These are phyloP conservation scores for Diaporthe australafricana DNA, from an alignment of 2,329 filamentous ascomycete species.

Conservation along the genomic window DNA sequence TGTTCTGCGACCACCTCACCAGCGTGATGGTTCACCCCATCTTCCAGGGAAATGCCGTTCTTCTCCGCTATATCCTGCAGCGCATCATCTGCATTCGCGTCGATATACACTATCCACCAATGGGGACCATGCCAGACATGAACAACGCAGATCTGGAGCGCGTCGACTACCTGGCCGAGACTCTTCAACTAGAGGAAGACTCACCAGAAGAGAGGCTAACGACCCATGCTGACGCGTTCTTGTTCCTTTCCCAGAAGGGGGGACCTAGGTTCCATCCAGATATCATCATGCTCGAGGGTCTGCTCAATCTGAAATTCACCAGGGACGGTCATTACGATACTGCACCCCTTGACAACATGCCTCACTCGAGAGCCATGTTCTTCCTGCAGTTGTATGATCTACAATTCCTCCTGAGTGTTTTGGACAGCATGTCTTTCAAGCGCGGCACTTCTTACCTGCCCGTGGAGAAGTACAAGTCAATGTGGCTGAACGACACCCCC, in stretches of 20 bases:
- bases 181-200: not conserved
- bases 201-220: not conserved
- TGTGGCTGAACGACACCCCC: not conserved
- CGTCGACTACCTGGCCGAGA: not conserved
- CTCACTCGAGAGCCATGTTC: not conserved
- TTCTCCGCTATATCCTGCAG: conserved; percentile 1
- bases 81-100: not conserved
- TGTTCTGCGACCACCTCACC: conserved; percentile 7
- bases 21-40: conserved; percentile 4
- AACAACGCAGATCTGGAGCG: not conserved
- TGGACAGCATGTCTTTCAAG: not conserved
- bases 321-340: not conserved
- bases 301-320: not conserved
- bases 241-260: not conserved
- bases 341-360: not conserved
- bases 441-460: not conserved
- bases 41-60: conserved; percentile 1
- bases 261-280: not conserved
- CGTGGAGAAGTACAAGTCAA: not conserved
- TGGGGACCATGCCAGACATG: conserved; percentile 8
- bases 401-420: not conserved
- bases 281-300: not conserved
- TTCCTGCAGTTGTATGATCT: conserved; percentile 18
- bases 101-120: conserved; percentile 2
- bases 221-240: not conserved